Percentiles rank a stretch among this genome's conserved stretches.
These are phyloP conservation scores for Daucus carota DNA, from an alignment of 129 eudicot genomes.

Conservation along the genomic window DH1_v3.0 NC_030386.2:5593001-5593500, in stretches of 20 bases:
- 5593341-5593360: background rate
- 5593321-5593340: background rate
- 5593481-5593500: background rate
- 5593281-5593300: background rate
- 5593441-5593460: background rate
- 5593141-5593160: background rate
- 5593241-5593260: background rate
- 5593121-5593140: background rate
- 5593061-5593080: slow-evolving; percentile 63
- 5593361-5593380: background rate
- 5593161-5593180: background rate
- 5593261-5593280: background rate
- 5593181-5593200: background rate
- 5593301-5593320: background rate
- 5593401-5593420: background rate
- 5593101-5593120: slow-evolving; percentile 21
- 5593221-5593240: background rate
- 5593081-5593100: slow-evolving; percentile 89
- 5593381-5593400: background rate
- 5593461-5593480: background rate
- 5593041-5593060: slow-evolving; percentile 84
- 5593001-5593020: slow-evolving; percentile 81
- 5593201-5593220: background rate
- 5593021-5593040: slow-evolving; percentile 90
- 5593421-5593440: background rate